Evolutionary conservation across 2,329 filamentous ascomycete genomes (phyloP).

Genomic region (Colletotrichum lupini): DNA sequence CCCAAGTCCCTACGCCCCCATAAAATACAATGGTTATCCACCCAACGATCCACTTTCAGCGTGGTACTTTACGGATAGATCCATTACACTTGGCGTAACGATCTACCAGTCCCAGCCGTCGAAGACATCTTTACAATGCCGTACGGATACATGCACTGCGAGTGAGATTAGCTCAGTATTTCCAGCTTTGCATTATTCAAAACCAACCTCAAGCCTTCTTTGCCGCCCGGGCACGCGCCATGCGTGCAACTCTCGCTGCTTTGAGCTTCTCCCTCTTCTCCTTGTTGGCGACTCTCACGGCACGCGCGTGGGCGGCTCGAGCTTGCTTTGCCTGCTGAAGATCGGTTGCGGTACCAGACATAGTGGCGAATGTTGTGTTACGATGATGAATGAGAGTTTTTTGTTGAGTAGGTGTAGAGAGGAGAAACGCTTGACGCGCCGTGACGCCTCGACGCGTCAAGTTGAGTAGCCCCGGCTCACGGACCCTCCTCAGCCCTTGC

Average conservation of each 20-base stretch:
- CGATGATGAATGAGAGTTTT: background rate
- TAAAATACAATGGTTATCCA: too few species aligned
- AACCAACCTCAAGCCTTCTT: background rate
- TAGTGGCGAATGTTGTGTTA: background rate
- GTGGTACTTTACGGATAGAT: too few species aligned
- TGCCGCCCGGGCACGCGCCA: background rate
- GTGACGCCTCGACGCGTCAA: background rate
- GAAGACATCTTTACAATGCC: too few species aligned
- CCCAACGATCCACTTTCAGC: too few species aligned
- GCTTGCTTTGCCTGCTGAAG: background rate
- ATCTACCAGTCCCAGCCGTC: too few species aligned
- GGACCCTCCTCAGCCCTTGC: background rate
- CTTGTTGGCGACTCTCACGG: constrained; percentile 1
- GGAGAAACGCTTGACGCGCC: background rate
- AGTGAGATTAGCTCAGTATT: background rate
- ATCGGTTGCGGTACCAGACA: background rate
- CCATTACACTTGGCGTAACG: too few species aligned
- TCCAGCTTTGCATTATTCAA: background rate
- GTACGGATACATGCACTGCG: background rate
- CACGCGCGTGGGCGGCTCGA: constrained; percentile 3
- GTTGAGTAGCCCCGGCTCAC: background rate
- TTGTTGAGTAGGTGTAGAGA: background rate
- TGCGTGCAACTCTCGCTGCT: background rate
- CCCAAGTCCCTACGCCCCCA: too few species aligned
- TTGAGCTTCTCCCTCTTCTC: background rate